Conservation (phyloP, 345 rosid species). For the Hypericum perforatum region DNA sequence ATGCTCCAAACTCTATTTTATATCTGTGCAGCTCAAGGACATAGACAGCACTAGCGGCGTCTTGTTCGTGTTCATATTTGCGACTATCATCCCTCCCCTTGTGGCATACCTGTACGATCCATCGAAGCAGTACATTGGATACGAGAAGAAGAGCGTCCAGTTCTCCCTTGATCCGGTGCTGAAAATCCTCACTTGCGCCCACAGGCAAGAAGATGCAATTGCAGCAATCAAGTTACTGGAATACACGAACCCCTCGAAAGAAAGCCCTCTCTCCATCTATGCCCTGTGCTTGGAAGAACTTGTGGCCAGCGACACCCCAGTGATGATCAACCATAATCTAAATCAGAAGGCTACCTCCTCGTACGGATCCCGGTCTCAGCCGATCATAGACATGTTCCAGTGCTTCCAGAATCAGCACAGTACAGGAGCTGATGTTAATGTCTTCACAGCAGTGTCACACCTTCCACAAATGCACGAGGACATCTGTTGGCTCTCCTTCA, state of each 20-base stretch:
- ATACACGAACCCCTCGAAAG: constrained; percentile 20
- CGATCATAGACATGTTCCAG: too few relatives aligned
- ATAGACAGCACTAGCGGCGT: too few relatives aligned
- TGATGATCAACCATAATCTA: constrained; percentile 39
- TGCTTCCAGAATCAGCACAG: constrained; percentile 27
- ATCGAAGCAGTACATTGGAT: constrained; percentile 43
- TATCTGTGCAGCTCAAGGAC: too few relatives aligned
- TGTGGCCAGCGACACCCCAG: constrained; percentile 36
- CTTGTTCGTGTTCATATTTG: not conserved
- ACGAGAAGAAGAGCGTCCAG: constrained; percentile 33
- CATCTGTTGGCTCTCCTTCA: too few relatives aligned
- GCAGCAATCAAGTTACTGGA: constrained; percentile 29
- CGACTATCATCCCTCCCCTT: constrained; percentile 28
- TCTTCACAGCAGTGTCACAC: not conserved
- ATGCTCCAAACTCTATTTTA: too few relatives aligned
- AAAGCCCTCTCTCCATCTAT: constrained; percentile 26
- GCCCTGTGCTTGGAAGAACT: constrained; percentile 51
- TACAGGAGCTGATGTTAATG: constrained; percentile 1
- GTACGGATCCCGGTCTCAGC: too few relatives aligned
- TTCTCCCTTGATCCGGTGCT: constrained; percentile 22
- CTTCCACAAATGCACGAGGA: too few relatives aligned
- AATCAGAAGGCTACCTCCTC: constrained; percentile 10
- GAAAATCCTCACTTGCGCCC: constrained; percentile 44
- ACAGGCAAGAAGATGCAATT: constrained; percentile 32
- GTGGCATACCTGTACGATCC: constrained; percentile 39